These are phyloP conservation scores for Nemania sp. DNA, from an alignment of 2,329 filamentous ascomycete species.

Conservation along the genomic window DNA sequence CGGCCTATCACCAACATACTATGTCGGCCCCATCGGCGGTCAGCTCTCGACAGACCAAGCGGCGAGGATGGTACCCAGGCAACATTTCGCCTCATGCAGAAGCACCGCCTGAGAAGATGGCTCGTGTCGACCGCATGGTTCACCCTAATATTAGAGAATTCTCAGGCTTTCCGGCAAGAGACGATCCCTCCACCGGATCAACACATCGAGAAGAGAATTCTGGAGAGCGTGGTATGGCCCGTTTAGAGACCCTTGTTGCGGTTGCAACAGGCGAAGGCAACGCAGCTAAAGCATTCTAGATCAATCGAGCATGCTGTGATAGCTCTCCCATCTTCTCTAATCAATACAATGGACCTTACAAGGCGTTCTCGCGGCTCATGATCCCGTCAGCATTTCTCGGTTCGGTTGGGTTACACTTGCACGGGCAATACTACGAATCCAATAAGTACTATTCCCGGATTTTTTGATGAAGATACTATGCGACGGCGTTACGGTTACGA, in stretches of 20 bases:
- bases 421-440: too few relatives aligned
- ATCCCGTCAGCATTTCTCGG: slow-evolving; percentile 15
- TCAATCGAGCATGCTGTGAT: neutral
- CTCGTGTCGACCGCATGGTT: slow-evolving; percentile 59
- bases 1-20: slow-evolving; percentile 57
- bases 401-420: slow-evolving; percentile 21
- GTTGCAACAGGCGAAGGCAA: slow-evolving; percentile 62
- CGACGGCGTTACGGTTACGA: slow-evolving; percentile 33
- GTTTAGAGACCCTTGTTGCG: slow-evolving; percentile 65
- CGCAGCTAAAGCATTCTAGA: slow-evolving; percentile 40
- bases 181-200: slow-evolving; percentile 34
- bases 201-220: slow-evolving; percentile 39
- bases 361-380: slow-evolving; percentile 7
- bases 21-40: slow-evolving; percentile 61
- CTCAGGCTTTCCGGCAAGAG: slow-evolving; percentile 52
- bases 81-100: slow-evolving; percentile 46
- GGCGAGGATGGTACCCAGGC: slow-evolving; percentile 73
- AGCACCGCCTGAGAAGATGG: slow-evolving; percentile 44
- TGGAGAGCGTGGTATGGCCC: slow-evolving; percentile 50
- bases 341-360: slow-evolving; percentile 9
- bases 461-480: slow-evolving; percentile 28
- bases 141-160: slow-evolving; percentile 60
- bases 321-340: neutral
- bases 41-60: slow-evolving; percentile 63
- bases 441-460: too few relatives aligned